Evolutionary conservation across 2,329 filamentous ascomycete species (phyloP).

Genomic region (Paracoccidioides lutzii): DNA sequence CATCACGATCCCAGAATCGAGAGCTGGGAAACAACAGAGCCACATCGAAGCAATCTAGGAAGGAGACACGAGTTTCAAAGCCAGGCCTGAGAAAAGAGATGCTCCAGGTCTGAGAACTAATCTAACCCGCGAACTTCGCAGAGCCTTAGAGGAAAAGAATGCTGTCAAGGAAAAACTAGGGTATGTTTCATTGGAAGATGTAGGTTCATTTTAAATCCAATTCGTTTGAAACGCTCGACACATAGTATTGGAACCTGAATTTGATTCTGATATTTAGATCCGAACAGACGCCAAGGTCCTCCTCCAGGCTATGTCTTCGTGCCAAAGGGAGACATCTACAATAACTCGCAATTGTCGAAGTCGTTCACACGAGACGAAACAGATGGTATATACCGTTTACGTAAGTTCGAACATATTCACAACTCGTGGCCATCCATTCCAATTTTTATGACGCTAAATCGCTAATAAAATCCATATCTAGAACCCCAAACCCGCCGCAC

Average conservation of each 20-base stretch:
- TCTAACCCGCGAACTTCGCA: not conserved
- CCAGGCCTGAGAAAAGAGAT: not conserved
- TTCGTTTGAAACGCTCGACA: not conserved
- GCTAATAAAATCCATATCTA: slow-evolving; percentile 4
- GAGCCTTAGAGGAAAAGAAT: not conserved
- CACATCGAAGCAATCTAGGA: not conserved
- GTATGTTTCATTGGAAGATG: not conserved
- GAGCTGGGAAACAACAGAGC: not conserved
- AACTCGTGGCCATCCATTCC: too few species aligned
- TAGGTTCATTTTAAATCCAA: not conserved
- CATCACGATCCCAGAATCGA: not conserved
- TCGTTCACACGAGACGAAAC: slow-evolving; percentile 21
- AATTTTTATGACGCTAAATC: not conserved
- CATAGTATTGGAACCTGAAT: not conserved
- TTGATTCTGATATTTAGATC: slow-evolving; percentile 15
- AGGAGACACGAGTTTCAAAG: not conserved
- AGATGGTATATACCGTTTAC: slow-evolving; percentile 26
- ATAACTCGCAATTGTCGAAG: slow-evolving; percentile 31
- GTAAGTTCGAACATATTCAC: slow-evolving; percentile 15
- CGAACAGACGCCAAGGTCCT: slow-evolving; percentile 18
- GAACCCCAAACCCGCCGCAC: slow-evolving; percentile 20
- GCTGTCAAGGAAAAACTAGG: not conserved
- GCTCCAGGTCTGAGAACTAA: not conserved
- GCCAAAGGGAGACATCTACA: slow-evolving; percentile 30
- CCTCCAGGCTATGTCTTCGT: slow-evolving; percentile 28